Conservation (phyloP, 257 asterid genomes). For the Lycium ferocissimum region DNA sequence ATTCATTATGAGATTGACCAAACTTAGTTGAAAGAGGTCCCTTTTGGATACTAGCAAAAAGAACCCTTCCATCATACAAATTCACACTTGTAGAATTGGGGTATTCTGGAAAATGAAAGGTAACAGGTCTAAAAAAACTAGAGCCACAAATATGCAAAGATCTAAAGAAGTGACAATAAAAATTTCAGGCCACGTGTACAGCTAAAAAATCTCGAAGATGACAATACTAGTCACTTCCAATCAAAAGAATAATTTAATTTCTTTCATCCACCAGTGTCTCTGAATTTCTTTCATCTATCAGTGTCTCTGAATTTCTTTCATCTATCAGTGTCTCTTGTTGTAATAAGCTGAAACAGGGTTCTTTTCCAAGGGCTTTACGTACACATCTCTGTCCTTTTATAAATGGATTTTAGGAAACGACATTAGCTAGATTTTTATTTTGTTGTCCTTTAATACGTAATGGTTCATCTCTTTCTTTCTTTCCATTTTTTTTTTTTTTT, state of each 20-base stretch:
- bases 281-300: too few relatives aligned
- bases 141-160: conserved; percentile 25
- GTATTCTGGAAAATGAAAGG: conserved; percentile 26
- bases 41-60: background rate
- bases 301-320: background rate
- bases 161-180: background rate
- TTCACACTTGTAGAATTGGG: background rate
- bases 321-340: background rate
- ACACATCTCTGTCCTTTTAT: conserved; percentile 1
- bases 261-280: background rate
- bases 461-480: background rate
- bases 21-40: conserved; percentile 25
- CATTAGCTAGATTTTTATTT: background rate
- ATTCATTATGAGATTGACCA: conserved; percentile 36
- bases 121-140: background rate
- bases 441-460: background rate
- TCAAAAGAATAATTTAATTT: conserved; percentile 10
- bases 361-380: background rate
- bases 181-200: conserved; percentile 35
- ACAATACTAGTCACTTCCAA: conserved; percentile 20
- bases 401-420: background rate
- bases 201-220: background rate
- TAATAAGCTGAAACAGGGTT: background rate
- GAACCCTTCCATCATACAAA: conserved; percentile 26
- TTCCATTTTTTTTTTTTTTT: background rate